phyloP scores from a whole-genome alignment of 805 yeast genomes.

The Candida golubevii region DNA sequence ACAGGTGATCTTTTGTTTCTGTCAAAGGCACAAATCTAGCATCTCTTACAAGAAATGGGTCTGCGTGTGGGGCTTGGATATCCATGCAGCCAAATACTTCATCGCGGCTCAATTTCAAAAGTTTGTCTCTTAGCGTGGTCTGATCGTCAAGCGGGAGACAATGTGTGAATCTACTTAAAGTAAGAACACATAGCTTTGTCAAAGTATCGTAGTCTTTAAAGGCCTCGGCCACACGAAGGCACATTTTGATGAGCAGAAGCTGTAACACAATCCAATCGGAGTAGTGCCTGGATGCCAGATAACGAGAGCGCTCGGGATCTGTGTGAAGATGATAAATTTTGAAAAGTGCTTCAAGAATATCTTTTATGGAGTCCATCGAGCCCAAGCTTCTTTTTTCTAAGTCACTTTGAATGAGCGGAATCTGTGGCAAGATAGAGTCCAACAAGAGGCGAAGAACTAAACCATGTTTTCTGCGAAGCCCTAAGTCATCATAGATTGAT shows the following conservation, averaged over 20 bases:
- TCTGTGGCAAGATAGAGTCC: slow-evolving; percentile 16
- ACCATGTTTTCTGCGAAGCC: slow-evolving; percentile 61
- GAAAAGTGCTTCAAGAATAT: slow-evolving; percentile 47
- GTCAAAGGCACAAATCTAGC: slow-evolving; percentile 27
- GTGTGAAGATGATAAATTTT: slow-evolving; percentile 50
- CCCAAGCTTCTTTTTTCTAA: not conserved
- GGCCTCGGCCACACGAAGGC: slow-evolving; percentile 51
- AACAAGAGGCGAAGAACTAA: slow-evolving; percentile 66
- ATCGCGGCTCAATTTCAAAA: slow-evolving; percentile 12
- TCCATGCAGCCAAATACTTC: slow-evolving; percentile 9
- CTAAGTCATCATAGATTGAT: slow-evolving; percentile 55
- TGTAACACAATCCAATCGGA: slow-evolving; percentile 54
- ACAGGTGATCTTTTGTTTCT: not conserved
- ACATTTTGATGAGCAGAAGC: slow-evolving; percentile 48
- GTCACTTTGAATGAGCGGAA: no score
- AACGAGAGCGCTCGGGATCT: slow-evolving; percentile 25
- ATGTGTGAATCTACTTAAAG: slow-evolving; percentile 53
- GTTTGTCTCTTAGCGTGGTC: slow-evolving; percentile 31
- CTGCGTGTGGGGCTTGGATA: slow-evolving; percentile 58
- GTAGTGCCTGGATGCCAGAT: slow-evolving; percentile 20
- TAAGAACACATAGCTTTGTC: slow-evolving; percentile 45
- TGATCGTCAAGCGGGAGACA: slow-evolving; percentile 60
- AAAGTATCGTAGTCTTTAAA: slow-evolving; percentile 39
- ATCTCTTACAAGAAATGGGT: slow-evolving; percentile 58
- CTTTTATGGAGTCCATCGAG: slow-evolving; percentile 22